Base-by-base conservation (phyloP, 2,329 filamentous ascomycete species). In the Neopestalotiopsis sp. region DNA sequence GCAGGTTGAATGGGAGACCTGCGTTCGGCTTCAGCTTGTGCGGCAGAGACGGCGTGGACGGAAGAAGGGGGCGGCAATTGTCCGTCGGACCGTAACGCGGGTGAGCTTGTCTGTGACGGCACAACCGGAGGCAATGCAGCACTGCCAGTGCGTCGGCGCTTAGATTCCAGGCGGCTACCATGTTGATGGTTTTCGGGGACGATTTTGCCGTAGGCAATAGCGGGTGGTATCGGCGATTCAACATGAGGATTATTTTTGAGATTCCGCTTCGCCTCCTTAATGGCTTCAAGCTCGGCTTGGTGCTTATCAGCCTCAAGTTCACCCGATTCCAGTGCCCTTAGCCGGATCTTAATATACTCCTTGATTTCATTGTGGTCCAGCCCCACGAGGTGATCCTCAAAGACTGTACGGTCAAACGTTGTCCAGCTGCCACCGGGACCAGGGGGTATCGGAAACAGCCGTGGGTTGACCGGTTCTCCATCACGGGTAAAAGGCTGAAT, bases 341-440 rank as follows among this genome's bases (percentile, higher is more conserved):
- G 77, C 4, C 87, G 84, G 32, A 90, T 78, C 71, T 87, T 87
- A 64, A 90, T 88, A 68, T 88, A 91, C 73, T 91, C 89, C 73
- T 91, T 91, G 40, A 91, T 78, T 40, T 89, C 84, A 34, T 85
- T 83, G 62, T 90, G 84, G 65, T 88, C 85, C 4, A 90, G 78
- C 2, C 84, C 84, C 14, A 87, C 80, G 0, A 91, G 84, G 68
- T 90, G 87, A 7, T 84, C 76, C 2, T 86, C 85, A 73, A 91
- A 90, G 28, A 89, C 84, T 38, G 90, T 83, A 24, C 86, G 82
- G 68, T 89, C 86, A 72, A 90, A 90, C 0, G 88, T 90, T 30
- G 90, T 88, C 89, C 88, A 91, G 75, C 88, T 90, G 66, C 87
- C 88, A 28, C 88, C 88, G 1, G 88, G 86, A 0, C 88, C 89